Evolutionary conservation across 331 rosid genomes (phyloP), one percentile per base, ranked within the genome.

Genomic region (Acacia pycnantha): DNA sequence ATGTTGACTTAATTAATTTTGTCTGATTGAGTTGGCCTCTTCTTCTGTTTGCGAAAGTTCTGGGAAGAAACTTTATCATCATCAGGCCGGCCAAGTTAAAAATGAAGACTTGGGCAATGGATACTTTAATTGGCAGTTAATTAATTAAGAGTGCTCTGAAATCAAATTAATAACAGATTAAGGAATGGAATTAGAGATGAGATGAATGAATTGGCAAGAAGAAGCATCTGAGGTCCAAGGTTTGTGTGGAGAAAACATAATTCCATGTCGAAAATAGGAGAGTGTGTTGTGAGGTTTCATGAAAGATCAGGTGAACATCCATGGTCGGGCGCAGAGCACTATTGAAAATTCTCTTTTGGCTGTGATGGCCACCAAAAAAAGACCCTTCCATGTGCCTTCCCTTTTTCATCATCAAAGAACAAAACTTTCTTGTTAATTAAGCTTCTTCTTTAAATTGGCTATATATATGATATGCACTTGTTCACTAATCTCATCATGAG

Each of bases 1-100:
- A 9, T 43, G 44, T 62, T 33, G 75, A 56, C 77, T 35, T 16
- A 19, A 14, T 35, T 16, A 19, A 14, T 51, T 74, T 69, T 56
- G 59, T 81, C 76, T 78, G 15, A 73, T 31, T 76, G 46, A 56
- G 35, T 5, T 61, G 53, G 41, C 44, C 66, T 26, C 50, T 76
- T 54, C 61, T 64, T 22, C 47, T 56, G 58, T 65, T 65, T 0
- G 35, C 5, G 21, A 31, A 64, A 27, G 11, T 29, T 31, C 41
- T 64, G 9, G 69, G 69, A 64, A 15, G 43, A 1, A 3, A 62
- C 69, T 27, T 29, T 14, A 14, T 64, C 22, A 29, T 14, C 41
- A 64, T 18, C 56, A 50, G 7, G 18, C 54, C 37, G 61, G 11
- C 11, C 35, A 3, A 27, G 69, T 26, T 62, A 29, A 62, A 29